Evolutionary conservation across 129 eudicot species (phyloP), one percentile per base, ranked within the genome.

Genomic region (Pittosporum tobira): DNA sequence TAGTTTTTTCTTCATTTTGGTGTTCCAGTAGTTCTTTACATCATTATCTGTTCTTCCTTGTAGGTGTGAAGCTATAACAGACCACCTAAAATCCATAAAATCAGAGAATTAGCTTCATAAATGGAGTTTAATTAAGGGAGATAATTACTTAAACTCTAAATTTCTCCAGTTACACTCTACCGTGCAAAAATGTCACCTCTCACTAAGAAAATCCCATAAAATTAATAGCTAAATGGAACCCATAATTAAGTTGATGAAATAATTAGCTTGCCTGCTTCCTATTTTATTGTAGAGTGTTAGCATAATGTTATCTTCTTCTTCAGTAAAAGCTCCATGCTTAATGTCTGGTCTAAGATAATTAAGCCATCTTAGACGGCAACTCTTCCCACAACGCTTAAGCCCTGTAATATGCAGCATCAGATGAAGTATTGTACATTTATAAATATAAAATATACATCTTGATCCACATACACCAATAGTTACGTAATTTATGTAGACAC

Each of bases 31-130:
- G 51, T 86, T 86, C 75, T 86, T 85, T 31, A 85, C 78, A 65
- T 85, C 95, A 66, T 85, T 85, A 25, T 86, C 95, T 13, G 95
- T 86, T 69, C 95, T 79, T 66, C 91, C 91, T 15, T 62, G 78
- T 64, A 86, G 75, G 18, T 79, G 76, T 10, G 95, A 79, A 28
- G 95, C 95, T 51, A 86, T 86, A 24, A 86, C 76, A 10, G 90
- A 79, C 95, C 90, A 86, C 70, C 91, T 86, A 70, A 34, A 13
- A 4, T 9, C 27, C 21, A 29, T 21, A 18, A 7, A 0, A 19
- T 0, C 18, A 40, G 14, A 10, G 11, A 14, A 40, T 40, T 40
- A 40, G 46, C 46, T 40, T 40, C 11, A 40, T 10, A 1, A 40
- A 40, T 40, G 4, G 46, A 40, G n/a, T 40, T 10, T 37, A 9